Conservation (phyloP, 2,329 filamentous ascomycete species). For the Endoconidiophora laricicola region DNA sequence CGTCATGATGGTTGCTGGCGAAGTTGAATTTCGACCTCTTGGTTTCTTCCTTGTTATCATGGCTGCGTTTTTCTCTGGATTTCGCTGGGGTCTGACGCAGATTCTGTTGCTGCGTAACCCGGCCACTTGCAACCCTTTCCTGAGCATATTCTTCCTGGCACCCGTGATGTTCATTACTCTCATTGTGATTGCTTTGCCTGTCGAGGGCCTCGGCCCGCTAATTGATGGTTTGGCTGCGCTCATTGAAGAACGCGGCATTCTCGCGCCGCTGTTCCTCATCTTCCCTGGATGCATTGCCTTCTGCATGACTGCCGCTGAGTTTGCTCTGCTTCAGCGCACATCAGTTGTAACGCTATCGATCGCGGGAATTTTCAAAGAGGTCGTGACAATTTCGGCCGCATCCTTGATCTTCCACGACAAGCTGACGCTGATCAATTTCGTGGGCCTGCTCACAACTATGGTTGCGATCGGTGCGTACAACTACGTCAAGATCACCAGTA, state of each 20-base stretch:
- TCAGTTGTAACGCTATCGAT: constrained; percentile 93
- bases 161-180: constrained; percentile 88
- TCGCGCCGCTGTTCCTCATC: constrained; percentile 57
- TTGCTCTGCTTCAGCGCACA: constrained; percentile 84
- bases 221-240: constrained; percentile 48
- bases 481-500: constrained; percentile 80
- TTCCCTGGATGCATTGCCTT: constrained; percentile 89
- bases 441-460: constrained; percentile 77
- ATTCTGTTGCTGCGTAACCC: constrained; percentile 87
- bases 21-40: constrained; percentile 71
- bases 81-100: constrained; percentile 96
- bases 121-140: constrained; percentile 90
- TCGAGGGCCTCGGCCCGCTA: constrained; percentile 63
- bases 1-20: constrained; percentile 95
- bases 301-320: constrained; percentile 91
- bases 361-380: constrained; percentile 97
- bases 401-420: constrained; percentile 77
- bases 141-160: constrained; percentile 92
- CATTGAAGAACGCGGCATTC: constrained; percentile 49
- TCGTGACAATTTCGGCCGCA: constrained; percentile 83
- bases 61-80: constrained; percentile 87
- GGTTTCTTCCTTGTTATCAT: constrained; percentile 88
- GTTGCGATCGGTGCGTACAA: constrained; percentile 79
- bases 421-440: constrained; percentile 73
- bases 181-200: constrained; percentile 62